phyloP scores from a whole-genome alignment of 2,329 filamentous ascomycete species.

The Botrytis sinoallii region DNA sequence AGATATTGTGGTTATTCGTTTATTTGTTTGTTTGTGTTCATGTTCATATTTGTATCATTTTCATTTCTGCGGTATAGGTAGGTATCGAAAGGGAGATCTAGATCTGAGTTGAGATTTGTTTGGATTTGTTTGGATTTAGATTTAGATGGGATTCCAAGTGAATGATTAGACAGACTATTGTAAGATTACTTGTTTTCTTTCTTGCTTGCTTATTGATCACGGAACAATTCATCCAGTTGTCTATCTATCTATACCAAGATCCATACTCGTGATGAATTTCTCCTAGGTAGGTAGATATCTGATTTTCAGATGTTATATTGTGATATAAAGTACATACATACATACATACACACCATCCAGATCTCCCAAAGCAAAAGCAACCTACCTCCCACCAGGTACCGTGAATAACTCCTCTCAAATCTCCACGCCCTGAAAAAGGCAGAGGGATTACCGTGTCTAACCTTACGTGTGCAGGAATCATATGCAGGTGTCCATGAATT shows the following conservation, averaged over 20 bases:
- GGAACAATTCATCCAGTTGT: not conserved
- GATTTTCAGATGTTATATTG: too few relatives aligned
- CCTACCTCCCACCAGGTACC: not conserved
- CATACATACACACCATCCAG: too few relatives aligned
- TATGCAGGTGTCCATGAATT: slow-evolving; percentile 3
- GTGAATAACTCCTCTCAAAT: too few relatives aligned
- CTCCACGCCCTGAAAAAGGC: not conserved
- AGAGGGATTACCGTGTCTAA: not conserved
- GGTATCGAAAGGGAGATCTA: not conserved
- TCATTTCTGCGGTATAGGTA: too few relatives aligned
- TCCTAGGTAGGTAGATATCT: not conserved
- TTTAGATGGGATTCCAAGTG: not conserved
- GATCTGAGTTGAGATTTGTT: not conserved
- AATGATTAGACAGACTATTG: too few relatives aligned
- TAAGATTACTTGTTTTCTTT: not conserved
- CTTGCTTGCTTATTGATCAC: too few relatives aligned
- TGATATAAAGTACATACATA: too few relatives aligned
- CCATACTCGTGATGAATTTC: too few relatives aligned
- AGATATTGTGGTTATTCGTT: not conserved
- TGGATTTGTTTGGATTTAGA: not conserved
- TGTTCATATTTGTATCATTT: too few relatives aligned
- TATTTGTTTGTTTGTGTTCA: too few relatives aligned
- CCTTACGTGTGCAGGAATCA: not conserved
- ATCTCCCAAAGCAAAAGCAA: not conserved
- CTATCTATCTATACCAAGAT: too few relatives aligned